Percentiles rank a stretch among this genome's conserved stretches.
Conservation (phyloP, 2,329 filamentous ascomycete genomes). For the Colletotrichum godetiae region DNA sequence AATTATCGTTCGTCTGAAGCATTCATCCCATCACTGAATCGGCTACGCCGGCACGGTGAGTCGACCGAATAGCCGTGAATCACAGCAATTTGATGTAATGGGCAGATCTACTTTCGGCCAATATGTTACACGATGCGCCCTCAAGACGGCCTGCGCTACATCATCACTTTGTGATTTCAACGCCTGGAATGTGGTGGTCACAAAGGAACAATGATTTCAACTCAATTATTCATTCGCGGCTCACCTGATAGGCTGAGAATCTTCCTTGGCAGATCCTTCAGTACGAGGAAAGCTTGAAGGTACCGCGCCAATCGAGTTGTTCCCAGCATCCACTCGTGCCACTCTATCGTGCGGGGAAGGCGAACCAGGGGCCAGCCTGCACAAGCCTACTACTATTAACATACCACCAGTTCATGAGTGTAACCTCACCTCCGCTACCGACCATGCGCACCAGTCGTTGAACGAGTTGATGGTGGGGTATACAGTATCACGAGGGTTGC, state of each 20-base stretch:
- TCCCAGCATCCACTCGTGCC: not conserved
- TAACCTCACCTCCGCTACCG: conserved; percentile 20
- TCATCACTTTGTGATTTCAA: not conserved
- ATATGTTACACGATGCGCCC: not conserved
- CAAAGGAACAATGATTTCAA: not conserved
- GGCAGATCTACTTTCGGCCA: not conserved
- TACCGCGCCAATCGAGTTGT: conserved; percentile 24
- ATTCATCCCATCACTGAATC: not conserved
- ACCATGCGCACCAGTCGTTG: conserved; percentile 31
- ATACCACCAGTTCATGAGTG: not conserved
- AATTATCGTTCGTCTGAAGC: not conserved
- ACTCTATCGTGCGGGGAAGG: conserved; percentile 10
- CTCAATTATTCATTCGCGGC: not conserved
- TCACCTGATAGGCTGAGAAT: not conserved
- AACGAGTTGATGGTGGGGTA: not conserved
- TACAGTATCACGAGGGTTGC: not conserved
- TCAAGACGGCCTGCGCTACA: not conserved
- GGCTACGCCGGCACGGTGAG: too few species aligned
- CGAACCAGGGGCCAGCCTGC: not conserved
- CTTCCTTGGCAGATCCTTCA: not conserved
- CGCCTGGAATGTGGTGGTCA: not conserved
- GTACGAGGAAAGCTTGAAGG: not conserved
- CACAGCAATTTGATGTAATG: too few species aligned
- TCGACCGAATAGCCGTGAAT: too few species aligned
- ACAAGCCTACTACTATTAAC: not conserved